Conservation (phyloP, 345 rosid genomes). For the Eucalyptus polyanthemos region DNA sequence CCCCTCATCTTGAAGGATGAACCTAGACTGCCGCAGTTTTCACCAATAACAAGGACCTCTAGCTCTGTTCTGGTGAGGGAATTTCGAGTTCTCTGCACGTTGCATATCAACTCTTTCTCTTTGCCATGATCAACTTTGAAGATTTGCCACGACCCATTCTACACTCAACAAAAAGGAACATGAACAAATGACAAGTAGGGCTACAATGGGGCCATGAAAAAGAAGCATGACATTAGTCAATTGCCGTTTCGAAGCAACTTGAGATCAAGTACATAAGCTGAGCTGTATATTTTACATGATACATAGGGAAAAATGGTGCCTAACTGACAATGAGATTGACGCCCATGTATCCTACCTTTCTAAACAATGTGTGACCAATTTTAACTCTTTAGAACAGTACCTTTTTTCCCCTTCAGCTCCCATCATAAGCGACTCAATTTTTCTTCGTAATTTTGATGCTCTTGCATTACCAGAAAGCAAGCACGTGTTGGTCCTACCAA, state of each 20-base stretch:
- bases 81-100: constrained; percentile 34
- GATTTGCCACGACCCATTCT: constrained; percentile 63
- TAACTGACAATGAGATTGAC: background rate
- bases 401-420: background rate
- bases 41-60: constrained; percentile 26
- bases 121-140: constrained; percentile 20
- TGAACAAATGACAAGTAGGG: background rate
- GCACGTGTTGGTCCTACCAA: background rate
- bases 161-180: constrained; percentile 5
- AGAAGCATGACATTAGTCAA: background rate
- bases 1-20: constrained; percentile 50
- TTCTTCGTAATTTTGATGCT: background rate
- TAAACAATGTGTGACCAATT: background rate
- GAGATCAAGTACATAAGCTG: background rate
- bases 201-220: background rate
- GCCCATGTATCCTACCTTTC: background rate
- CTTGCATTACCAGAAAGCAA: background rate
- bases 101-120: constrained; percentile 38
- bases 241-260: background rate
- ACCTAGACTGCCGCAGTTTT: background rate
- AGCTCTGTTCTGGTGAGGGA: constrained; percentile 46
- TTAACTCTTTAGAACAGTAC: background rate
- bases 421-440: background rate
- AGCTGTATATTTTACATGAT: background rate
- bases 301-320: background rate